These are phyloP conservation scores for Oryza meyeriana DNA, from an alignment of 176 grass and related monocot genomes.

Conservation along the genomic window DNA sequence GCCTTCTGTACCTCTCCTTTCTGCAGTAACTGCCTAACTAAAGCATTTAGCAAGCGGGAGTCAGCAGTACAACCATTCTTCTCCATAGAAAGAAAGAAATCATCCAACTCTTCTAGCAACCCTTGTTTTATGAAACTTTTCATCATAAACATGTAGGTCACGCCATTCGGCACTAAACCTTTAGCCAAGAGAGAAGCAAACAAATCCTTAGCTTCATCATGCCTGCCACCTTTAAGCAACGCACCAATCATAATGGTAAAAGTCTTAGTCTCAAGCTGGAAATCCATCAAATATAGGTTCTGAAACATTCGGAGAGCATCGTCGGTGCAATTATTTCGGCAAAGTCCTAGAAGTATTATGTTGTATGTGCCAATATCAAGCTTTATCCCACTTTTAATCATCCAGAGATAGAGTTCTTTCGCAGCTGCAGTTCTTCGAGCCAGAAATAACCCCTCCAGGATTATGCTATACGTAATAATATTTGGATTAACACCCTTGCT, in stretches of 20 bases:
- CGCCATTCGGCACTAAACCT: not conserved
- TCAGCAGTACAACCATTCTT: not conserved
- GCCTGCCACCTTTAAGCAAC: not conserved
- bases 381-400: not conserved
- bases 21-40: not conserved
- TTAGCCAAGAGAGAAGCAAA: not conserved
- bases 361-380: not conserved
- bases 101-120: not conserved
- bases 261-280: not conserved
- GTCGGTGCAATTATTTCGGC: not conserved
- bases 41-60: constrained; percentile 2
- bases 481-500: not conserved
- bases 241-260: not conserved
- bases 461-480: not conserved
- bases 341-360: not conserved
- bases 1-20: not conserved
- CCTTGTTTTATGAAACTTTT: not conserved
- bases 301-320: not conserved
- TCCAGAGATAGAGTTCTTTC: not conserved
- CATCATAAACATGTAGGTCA: not conserved
- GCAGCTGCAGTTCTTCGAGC: not conserved
- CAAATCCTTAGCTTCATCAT: not conserved
- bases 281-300: not conserved
- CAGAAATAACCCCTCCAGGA: constrained; percentile 3
- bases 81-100: not conserved